Evolutionary conservation across 2,329 filamentous ascomycete species (phyloP).

Genomic region (Aaosphaeria arxii): DNA sequence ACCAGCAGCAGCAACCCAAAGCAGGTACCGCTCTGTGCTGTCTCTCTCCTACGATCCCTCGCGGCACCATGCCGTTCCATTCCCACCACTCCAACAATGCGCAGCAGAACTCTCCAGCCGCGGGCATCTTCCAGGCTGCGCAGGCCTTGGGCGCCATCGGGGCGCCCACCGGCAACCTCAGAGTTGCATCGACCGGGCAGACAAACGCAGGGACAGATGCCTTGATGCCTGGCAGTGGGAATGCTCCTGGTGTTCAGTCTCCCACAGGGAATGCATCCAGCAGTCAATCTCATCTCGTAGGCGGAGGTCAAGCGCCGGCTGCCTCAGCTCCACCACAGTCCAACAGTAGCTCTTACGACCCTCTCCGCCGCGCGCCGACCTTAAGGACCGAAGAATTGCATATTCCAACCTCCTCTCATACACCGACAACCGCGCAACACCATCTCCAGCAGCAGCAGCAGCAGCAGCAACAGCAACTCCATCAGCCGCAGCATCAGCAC

Average conservation of each 20-base stretch:
- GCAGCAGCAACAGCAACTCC: constrained; percentile 20
- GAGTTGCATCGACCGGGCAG: constrained; percentile 37
- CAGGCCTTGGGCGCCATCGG: constrained; percentile 48
- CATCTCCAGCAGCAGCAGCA: constrained; percentile 25
- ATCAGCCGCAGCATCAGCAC: constrained; percentile 36
- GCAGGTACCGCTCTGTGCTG: background rate
- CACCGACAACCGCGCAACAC: constrained; percentile 40
- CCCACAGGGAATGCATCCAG: constrained; percentile 7
- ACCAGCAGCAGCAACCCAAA: no score
- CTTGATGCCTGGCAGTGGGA: constrained; percentile 38
- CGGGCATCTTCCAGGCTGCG: constrained; percentile 45
- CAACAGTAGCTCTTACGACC: constrained; percentile 50
- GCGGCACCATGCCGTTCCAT: constrained; percentile 37
- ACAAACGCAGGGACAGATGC: constrained; percentile 45
- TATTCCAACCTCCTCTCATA: constrained; percentile 56
- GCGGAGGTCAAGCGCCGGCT: constrained; percentile 17
- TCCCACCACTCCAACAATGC: constrained; percentile 27
- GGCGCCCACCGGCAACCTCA: constrained; percentile 41
- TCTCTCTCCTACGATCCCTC: constrained; percentile 1
- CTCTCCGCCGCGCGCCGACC: constrained; percentile 47
- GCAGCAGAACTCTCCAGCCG: constrained; percentile 33
- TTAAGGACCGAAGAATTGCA: constrained; percentile 33
- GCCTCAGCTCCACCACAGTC: constrained; percentile 17
- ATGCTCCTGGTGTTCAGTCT: constrained; percentile 24
- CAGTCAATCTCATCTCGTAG: background rate